Conservation (phyloP, 371 early-diverging fungal species). For the Mucor irregularis region DNA sequence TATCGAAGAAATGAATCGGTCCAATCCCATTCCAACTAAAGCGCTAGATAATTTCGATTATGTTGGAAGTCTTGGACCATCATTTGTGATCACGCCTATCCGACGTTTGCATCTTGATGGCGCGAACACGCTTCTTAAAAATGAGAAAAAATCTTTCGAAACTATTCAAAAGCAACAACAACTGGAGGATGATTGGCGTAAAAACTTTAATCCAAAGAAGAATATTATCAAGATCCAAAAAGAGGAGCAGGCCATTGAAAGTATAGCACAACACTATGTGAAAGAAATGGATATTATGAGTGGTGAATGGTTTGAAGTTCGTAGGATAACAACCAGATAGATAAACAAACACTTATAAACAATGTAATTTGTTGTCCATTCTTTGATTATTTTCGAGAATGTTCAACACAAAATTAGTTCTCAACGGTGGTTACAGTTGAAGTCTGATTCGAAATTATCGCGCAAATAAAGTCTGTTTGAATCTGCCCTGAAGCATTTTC, state of each 20-base stretch:
- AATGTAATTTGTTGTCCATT: no score
- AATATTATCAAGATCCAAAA: constrained; percentile 44
- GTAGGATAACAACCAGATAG: constrained; percentile 3
- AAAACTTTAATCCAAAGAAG: constrained; percentile 37
- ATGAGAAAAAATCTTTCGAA: constrained; percentile 31
- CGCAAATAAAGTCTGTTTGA: no score
- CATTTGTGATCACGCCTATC: constrained; percentile 30
- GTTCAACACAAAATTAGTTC: background rate
- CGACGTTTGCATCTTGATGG: constrained; percentile 9
- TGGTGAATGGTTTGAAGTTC: constrained; percentile 52
- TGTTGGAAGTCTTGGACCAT: constrained; percentile 21
- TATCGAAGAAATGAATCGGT: background rate
- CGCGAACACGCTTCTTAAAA: background rate
- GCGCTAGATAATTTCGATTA: constrained; percentile 25
- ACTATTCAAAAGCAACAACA: constrained; percentile 47
- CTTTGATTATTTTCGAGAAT: background rate
- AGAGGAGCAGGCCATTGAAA: constrained; percentile 45
- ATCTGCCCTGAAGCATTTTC: no score
- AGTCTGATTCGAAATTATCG: no score
- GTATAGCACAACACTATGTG: constrained; percentile 37
- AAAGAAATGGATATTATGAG: constrained; percentile 38
- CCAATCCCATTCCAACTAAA: background rate
- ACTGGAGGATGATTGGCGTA: constrained; percentile 37
- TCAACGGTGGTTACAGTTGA: no score
- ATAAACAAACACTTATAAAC: no score